Percentiles rank a stretch among this genome's conserved stretches.
These are phyloP conservation scores for Artemisia tridentata DNA, from an alignment of 129 eudicot genomes.

Conservation along the genomic window DNA sequence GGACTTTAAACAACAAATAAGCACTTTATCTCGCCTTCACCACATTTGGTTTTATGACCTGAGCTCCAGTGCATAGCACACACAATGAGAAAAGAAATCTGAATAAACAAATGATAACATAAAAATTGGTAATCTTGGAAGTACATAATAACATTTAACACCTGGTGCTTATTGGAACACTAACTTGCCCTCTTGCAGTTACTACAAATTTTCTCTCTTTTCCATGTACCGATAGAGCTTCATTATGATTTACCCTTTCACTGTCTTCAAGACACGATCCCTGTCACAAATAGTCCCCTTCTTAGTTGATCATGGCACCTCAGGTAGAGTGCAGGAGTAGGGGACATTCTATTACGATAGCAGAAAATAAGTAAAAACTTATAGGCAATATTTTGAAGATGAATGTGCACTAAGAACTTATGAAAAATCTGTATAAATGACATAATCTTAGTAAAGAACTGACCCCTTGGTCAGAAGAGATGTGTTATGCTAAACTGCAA, in stretches of 20 bases:
- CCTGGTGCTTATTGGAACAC: too few relatives aligned
- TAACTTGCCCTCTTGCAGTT: too few relatives aligned
- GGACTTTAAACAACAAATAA: too few relatives aligned
- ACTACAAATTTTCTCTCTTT: too few relatives aligned
- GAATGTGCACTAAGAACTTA: too few relatives aligned
- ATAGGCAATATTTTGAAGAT: background rate
- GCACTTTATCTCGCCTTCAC: too few relatives aligned
- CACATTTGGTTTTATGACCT: too few relatives aligned
- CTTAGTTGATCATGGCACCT: constrained; percentile 89
- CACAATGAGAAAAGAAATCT: too few relatives aligned
- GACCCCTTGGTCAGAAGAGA: constrained; percentile 63
- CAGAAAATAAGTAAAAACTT: background rate
- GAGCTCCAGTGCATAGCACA: too few relatives aligned
- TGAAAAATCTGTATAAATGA: constrained; percentile 6
- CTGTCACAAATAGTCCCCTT: constrained; percentile 79
- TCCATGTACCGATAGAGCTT: background rate
- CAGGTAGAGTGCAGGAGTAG: constrained; percentile 77
- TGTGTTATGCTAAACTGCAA: constrained; percentile 59
- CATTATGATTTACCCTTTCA: constrained; percentile 73
- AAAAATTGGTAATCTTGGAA: too few relatives aligned
- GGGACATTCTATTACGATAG: constrained; percentile 50
- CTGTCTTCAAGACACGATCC: constrained; percentile 88
- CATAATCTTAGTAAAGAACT: background rate
- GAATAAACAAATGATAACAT: too few relatives aligned
- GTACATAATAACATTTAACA: too few relatives aligned